Percentiles rank a stretch among this genome's conserved stretches.
Conservation (phyloP, 1,284 basidiomycete species). For the Waitea zeae region DNA sequence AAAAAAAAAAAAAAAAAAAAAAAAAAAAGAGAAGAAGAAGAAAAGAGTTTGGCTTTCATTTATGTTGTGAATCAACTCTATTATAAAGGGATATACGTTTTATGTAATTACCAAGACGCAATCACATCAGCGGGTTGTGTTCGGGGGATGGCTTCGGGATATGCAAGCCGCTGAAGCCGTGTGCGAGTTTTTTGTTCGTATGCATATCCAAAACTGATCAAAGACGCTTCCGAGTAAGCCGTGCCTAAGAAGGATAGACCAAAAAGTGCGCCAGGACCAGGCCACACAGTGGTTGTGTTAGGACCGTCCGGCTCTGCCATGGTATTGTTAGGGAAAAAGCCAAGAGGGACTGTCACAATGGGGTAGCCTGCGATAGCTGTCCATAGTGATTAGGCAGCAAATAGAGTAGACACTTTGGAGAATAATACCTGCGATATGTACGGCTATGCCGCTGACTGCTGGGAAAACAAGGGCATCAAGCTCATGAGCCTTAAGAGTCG, state of each 20-base stretch:
- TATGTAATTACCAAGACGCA: no score
- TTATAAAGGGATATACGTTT: no score
- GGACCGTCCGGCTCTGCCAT: slow-evolving; percentile 16
- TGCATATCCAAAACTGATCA: slow-evolving; percentile 30
- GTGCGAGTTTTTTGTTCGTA: slow-evolving; percentile 36
- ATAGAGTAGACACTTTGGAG: neutral
- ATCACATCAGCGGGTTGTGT: slow-evolving; percentile 30
- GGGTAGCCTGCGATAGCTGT: slow-evolving; percentile 16
- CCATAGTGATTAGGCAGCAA: neutral
- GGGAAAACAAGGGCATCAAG: slow-evolving; percentile 28
- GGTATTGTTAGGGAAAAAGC: slow-evolving; percentile 21
- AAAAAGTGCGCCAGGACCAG: slow-evolving; percentile 25
- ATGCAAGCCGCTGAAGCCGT: slow-evolving; percentile 21
- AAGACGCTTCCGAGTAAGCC: slow-evolving; percentile 29
- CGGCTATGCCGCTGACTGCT: slow-evolving; percentile 11
- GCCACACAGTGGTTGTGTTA: slow-evolving; percentile 3
- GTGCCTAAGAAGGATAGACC: slow-evolving; percentile 31
- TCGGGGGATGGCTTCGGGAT: slow-evolving; percentile 25
- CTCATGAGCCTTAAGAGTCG: slow-evolving; percentile 18
- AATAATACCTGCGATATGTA: slow-evolving; percentile 3
- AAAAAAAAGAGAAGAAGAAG: no score
- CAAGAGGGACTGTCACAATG: slow-evolving; percentile 27
- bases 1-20: no score
- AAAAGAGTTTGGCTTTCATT: no score
- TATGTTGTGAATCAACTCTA: no score